phyloP scores from a whole-genome alignment of 2,329 filamentous ascomycete species.

The Chrysoporthe cubensis region DNA sequence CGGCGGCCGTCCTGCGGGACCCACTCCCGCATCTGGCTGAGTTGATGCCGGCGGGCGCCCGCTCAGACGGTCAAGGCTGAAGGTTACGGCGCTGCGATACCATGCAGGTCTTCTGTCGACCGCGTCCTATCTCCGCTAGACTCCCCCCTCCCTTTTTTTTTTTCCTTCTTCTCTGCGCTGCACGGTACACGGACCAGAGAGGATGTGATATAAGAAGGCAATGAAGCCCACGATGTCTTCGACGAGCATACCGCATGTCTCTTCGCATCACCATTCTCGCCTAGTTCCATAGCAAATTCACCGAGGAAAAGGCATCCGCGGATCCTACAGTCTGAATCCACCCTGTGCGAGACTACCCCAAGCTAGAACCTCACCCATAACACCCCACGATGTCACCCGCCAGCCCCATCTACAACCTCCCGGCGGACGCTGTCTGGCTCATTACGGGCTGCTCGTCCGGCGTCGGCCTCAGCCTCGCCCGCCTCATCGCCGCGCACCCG shows the following conservation, averaged over 20 bases:
- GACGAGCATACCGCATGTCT: neutral
- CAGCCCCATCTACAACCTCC: conserved; percentile 31
- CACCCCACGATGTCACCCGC: neutral
- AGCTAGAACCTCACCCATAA: neutral
- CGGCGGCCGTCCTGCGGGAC: neutral
- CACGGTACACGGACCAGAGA: neutral
- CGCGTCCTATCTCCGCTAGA: neutral
- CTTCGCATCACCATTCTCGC: neutral
- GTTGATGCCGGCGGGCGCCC: too few relatives aligned
- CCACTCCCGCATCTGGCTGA: neutral
- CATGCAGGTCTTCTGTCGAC: neutral
- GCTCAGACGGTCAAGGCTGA: neutral
- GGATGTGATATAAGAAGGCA: neutral
- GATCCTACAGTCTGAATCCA: neutral
- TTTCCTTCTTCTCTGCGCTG: neutral
- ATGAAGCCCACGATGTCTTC: neutral
- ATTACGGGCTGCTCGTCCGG: conserved; percentile 41
- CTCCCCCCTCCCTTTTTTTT: neutral
- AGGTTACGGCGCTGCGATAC: neutral
- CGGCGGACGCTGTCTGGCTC: conserved; percentile 45
- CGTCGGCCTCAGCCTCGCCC: conserved; percentile 34
- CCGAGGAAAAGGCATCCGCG: too few relatives aligned
- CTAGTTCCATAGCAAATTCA: neutral
- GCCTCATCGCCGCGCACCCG: conserved; percentile 32
- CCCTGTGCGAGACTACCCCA: neutral